Base-by-base conservation (phyloP, 1,284 basidiomycete species). In the Schizophyllum commune region DNA sequence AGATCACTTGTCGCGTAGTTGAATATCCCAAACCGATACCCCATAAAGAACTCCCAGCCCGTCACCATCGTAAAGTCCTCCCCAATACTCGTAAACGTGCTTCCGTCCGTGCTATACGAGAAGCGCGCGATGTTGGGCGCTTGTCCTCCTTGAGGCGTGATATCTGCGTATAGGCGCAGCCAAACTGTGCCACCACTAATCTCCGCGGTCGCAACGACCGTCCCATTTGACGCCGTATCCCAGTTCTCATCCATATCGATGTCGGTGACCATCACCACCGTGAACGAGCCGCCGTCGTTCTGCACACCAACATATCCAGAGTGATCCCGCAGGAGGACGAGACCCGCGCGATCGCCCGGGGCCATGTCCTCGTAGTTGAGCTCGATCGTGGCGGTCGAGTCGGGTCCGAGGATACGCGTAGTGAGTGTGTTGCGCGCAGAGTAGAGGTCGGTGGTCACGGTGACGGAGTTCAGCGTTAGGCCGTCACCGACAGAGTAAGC, bases 341-440 rank as follows among this genome's bases (percentile, higher is more conserved):
- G 66, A 20, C 68, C 69, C 34, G 70, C 65, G 55, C 67, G 65
- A 58, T 70, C 70, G 11, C 70, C 70, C 32, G 67, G 63, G 21
- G 51, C 58, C 68, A 71, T 70, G 33, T 56, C 58, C 11, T 60
- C 59, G 56, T 64, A 61, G 58, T 63, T 64, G 34, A 71, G 58
- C 52, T 64, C 61, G 60, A 71, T 71, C 13, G 68, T 70, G 2
- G 62, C 70, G 17, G 66, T 68, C 20, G 67, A 68, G 39, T 63
- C 62, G 32, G 67, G 70, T 6, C 70, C 70, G 13, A 66, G 64
- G 32, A 66, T 67, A 52, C 70, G 68, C 39, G 66, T 68, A 2
- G 68, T 67, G 55, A 71, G 64, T 5, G 70, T 71, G 58, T 71
- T 71, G 21, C 70, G 69, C 17, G 70, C 70, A 5, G 61, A 59